These are phyloP conservation scores for Nitzschia palea DNA, from an alignment of 108 stramenopile genomes.

Conservation along the genomic window DNA sequence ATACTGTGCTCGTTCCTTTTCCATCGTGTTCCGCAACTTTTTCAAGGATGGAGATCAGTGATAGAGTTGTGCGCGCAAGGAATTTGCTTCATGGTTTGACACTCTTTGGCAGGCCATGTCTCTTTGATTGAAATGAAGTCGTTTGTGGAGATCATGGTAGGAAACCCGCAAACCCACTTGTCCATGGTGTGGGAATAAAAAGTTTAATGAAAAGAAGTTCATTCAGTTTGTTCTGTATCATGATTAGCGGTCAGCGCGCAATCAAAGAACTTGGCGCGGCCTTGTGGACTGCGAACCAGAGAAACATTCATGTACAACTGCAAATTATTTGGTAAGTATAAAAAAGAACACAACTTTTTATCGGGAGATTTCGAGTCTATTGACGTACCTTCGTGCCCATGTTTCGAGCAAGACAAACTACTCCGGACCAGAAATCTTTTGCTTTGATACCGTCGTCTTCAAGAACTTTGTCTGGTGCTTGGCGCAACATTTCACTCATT, in stretches of 20 bases:
- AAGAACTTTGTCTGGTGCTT: conserved; percentile 1
- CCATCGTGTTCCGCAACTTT: no score
- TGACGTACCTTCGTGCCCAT: conserved; percentile 37
- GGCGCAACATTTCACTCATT: conserved; percentile 74
- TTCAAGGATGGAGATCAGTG: no score
- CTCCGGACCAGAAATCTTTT: conserved; percentile 62
- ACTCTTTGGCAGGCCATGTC: no score
- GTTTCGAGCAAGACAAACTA: conserved; percentile 50
- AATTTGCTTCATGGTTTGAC: no score
- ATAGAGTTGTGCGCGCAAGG: no score
- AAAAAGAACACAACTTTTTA: not conserved
- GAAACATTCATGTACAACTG: conserved; percentile 73
- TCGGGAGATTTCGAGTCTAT: not conserved
- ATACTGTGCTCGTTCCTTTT: no score
- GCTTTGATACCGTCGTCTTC: not conserved
- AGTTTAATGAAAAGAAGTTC: no score
- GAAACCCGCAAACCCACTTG: no score
- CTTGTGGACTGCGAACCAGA: conserved; percentile 63
- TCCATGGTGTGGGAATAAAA: no score
- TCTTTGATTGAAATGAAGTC: no score
- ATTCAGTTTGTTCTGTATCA: no score
- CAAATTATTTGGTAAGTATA: conserved; percentile 8
- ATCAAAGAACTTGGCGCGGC: conserved; percentile 82
- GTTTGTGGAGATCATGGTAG: no score
- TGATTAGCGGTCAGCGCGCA: conserved; percentile 60